These are phyloP conservation scores for Aspergillus sp. DNA, from an alignment of 2,329 filamentous ascomycete genomes.

Conservation along the genomic window DNA sequence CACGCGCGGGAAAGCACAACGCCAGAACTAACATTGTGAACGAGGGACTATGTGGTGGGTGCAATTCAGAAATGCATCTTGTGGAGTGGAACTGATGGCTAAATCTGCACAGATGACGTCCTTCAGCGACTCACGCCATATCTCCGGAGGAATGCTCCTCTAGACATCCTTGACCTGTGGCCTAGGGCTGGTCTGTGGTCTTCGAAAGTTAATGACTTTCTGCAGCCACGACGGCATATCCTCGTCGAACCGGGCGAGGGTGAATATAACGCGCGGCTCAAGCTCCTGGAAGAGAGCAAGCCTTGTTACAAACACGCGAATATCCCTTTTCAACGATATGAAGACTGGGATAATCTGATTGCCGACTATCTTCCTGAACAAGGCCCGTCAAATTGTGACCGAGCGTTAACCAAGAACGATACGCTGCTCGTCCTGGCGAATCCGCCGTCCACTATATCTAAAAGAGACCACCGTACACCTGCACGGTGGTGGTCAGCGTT, in stretches of 20 bases:
- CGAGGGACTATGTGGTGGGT: conserved; percentile 27
- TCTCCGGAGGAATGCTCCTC: conserved; percentile 61
- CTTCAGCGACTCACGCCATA: conserved; percentile 59
- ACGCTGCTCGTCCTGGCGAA: conserved; percentile 66
- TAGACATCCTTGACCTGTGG: conserved; percentile 80
- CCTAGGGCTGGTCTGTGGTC: conserved; percentile 76
- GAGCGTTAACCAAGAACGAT: conserved; percentile 51
- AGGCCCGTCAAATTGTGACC: conserved; percentile 27
- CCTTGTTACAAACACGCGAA: conserved; percentile 41
- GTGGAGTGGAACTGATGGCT: background rate
- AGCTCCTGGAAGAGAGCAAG: conserved; percentile 45
- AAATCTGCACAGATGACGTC: conserved; percentile 48
- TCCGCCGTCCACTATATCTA: conserved; percentile 47
- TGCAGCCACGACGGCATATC: conserved; percentile 73
- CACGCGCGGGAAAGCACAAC: conserved; percentile 5
- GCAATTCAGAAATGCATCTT: no score
- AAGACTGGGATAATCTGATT: conserved; percentile 39
- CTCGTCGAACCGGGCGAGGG: conserved; percentile 63
- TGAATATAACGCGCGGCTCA: conserved; percentile 53
- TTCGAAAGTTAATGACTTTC: conserved; percentile 58
- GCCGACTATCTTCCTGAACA: conserved; percentile 46
- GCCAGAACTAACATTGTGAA: conserved; percentile 18
- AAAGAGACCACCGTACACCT: conserved; percentile 38
- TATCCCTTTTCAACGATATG: conserved; percentile 50
- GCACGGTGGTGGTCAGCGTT: conserved; percentile 50